Evolutionary conservation across 306 rosid species (phyloP).

Genomic region (Mucuna pruriens): DNA sequence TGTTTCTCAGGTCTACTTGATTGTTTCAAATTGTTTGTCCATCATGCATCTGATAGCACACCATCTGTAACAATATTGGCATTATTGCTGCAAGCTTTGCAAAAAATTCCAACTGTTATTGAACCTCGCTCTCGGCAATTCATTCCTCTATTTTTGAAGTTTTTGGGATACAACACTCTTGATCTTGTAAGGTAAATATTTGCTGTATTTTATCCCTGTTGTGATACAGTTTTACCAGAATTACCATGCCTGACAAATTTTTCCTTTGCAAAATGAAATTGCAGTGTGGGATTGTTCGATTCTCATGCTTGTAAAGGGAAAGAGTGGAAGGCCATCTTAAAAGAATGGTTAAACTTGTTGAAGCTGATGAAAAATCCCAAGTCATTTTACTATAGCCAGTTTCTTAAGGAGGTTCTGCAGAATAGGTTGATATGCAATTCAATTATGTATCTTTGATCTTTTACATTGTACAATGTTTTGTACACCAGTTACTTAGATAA

Average conservation of each 20-base stretch:
- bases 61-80: conserved; percentile 63
- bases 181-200: conserved; percentile 59
- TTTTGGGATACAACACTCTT: conserved; percentile 71
- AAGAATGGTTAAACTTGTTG: conserved; percentile 95
- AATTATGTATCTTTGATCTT: neutral
- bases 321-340: conserved; percentile 84
- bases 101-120: conserved; percentile 61
- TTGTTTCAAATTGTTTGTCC: conserved; percentile 54
- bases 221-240: neutral
- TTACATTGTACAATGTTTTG: conserved; percentile 12
- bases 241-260: conserved; percentile 29
- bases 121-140: conserved; percentile 72
- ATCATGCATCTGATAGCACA: conserved; percentile 62
- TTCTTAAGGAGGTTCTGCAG: conserved; percentile 79
- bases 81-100: conserved; percentile 77
- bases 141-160: conserved; percentile 70
- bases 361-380: conserved; percentile 72
- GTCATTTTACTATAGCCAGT: conserved; percentile 64
- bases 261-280: conserved; percentile 42
- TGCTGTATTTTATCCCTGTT: conserved; percentile 28
- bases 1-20: conserved; percentile 67
- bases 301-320: conserved; percentile 74
- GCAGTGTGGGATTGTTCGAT: conserved; percentile 81
- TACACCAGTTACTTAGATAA: neutral
- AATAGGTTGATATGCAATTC: conserved; percentile 62